Evolutionary conservation across 768 basidiomycete genomes (phyloP), one percentile per base, ranked within the genome.

Genomic region (Lenzites betulinus): DNA sequence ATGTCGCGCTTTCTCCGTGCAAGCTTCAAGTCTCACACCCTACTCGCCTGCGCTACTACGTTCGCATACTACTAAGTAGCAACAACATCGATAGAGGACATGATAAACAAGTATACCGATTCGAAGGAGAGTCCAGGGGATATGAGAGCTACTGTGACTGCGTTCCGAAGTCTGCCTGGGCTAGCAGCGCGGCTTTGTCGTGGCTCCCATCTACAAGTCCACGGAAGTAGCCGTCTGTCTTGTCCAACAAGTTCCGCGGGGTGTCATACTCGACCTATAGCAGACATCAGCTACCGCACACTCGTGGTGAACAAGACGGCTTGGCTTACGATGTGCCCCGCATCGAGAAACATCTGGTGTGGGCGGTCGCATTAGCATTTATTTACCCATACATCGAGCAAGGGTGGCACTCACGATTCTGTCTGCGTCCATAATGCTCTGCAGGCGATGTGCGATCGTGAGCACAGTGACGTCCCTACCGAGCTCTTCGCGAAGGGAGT

Each of bases 371-470:
- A 51, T 30, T 13, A 43, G 3, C 22, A 7, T 7, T 3, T 4
- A 7, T 9, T 20, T 23, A 35, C 9, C 6, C n/a, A 18, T 22
- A 36, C 7, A 36, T 16, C 13, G 35, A 18, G 51, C 18, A 25
- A 26, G 23, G 13, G 15, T 13, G 38, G 42, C 9, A 65, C 70
- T 56, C 58, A 86, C 76, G 46, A 87, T 82, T 64, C 82, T 82
- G 67, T 87, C 85, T 3, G 83, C 81, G 52, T 85, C 84, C 75
- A 84, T 84, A 60, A 87, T 81, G 7, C 81, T 86, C 58, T 79
- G 77, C 8, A 83, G 66, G 18, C 85, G 78, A 68, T 86, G 84
- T 1, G 86, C 86, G 39, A 88, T 78, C 18, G 83, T 86, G 30
- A 87, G 72, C 20, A 87, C 71, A 0, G 85, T 87, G 0, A 77